Percentiles rank a stretch among this genome's conserved stretches.
Conservation (phyloP, 805 yeast genomes). For the Barnettozyma botsteinii region DNA sequence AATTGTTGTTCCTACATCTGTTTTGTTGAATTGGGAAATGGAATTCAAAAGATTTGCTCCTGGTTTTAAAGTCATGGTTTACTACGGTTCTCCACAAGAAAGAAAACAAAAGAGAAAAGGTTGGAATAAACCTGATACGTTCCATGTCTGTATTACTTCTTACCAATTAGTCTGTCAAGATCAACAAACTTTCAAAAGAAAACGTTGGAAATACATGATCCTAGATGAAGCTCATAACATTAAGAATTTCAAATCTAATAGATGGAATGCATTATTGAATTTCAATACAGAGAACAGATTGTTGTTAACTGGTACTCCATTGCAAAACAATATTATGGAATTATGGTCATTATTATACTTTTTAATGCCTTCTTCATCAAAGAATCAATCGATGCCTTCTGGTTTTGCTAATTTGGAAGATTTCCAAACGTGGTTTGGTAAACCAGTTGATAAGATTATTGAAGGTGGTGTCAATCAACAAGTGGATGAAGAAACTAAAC, state of each 20-base stretch:
- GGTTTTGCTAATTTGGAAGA: conserved; percentile 96
- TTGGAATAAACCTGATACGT: conserved; percentile 94
- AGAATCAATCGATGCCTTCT: conserved; percentile 65
- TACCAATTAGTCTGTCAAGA: conserved; percentile 98
- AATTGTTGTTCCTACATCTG: conserved; percentile 96
- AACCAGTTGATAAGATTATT: conserved; percentile 88
- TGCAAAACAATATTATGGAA: conserved; percentile 92
- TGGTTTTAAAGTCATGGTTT: conserved; percentile 90
- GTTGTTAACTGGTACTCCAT: conserved; percentile 91
- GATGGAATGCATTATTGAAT: conserved; percentile 95
- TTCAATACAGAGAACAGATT: conserved; percentile 88
- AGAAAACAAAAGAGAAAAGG: conserved; percentile 94
- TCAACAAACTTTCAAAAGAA: conserved; percentile 86
- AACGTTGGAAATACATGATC: conserved; percentile 94
- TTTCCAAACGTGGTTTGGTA: conserved; percentile 98
- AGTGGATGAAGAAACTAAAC: conserved; percentile 70
- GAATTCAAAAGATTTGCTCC: conserved; percentile 98
- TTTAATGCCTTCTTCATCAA: conserved; percentile 86
- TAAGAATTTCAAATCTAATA: conserved; percentile 89
- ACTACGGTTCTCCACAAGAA: conserved; percentile 95
- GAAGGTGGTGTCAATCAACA: conserved; percentile 56
- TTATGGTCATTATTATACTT: conserved; percentile 94
- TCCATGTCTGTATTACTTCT: conserved; percentile 95
- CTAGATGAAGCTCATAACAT: conserved; percentile 98
- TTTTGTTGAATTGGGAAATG: conserved; percentile 98